These are phyloP conservation scores for Kuraishia piskuri DNA, from an alignment of 805 yeast species.

Conservation along the genomic window DNA sequence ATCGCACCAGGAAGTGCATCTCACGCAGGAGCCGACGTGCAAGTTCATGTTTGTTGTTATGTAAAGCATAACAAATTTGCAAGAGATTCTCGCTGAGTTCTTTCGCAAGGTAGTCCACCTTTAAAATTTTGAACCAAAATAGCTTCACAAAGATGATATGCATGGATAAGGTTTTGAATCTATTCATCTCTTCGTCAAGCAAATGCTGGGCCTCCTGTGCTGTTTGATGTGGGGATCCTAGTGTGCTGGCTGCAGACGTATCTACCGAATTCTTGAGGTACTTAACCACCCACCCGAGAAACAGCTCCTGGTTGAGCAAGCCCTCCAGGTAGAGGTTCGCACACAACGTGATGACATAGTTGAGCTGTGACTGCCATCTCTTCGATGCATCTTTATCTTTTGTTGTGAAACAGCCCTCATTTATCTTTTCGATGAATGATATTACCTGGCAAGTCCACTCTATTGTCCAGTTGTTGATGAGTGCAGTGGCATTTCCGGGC, in stretches of 20 bases:
- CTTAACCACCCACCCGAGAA: conserved; percentile 56
- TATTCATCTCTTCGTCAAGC: conserved; percentile 2
- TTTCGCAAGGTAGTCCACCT: conserved; percentile 49
- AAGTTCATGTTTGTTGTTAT: conserved; percentile 2
- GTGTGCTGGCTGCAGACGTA: neutral
- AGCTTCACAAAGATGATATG: conserved; percentile 46
- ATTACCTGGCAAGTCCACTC: conserved; percentile 89
- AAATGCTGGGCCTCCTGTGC: neutral
- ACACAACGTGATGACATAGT: conserved; percentile 50
- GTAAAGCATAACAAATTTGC: conserved; percentile 29
- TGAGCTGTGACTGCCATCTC: conserved; percentile 42
- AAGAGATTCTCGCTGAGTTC: conserved; percentile 57
- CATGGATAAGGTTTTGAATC: conserved; percentile 16
- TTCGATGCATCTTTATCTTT: conserved; percentile 7
- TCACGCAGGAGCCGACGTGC: conserved; percentile 12
- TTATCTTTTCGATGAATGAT: conserved; percentile 44
- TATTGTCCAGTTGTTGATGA: conserved; percentile 49
- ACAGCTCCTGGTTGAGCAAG: conserved; percentile 51
- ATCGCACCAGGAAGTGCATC: conserved; percentile 26
- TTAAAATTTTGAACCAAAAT: conserved; percentile 64
- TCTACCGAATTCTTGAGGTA: conserved; percentile 26
- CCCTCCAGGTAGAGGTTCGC: conserved; percentile 63
- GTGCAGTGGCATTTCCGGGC: conserved; percentile 27
- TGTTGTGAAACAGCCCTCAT: conserved; percentile 29
- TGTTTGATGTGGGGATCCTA: neutral